Conservation (phyloP, 2,329 filamentous ascomycete species). For the Pseudogymnoascus sp. region DNA sequence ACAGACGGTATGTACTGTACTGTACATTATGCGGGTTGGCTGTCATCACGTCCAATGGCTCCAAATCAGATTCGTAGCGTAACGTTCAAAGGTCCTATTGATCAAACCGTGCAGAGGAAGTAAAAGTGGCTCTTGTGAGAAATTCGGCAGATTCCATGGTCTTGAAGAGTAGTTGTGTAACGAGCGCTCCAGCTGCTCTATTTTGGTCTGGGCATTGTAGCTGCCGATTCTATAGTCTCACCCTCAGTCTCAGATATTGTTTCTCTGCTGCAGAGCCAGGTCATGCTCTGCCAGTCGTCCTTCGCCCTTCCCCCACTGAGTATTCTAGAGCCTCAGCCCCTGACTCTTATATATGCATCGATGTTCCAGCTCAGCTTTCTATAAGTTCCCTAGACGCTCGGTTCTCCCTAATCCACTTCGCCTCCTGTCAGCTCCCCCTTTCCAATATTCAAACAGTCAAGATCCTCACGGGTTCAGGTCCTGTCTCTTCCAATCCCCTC, state of each 20-base stretch:
- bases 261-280: neutral
- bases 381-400: neutral
- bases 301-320: neutral
- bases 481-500: constrained; percentile 43
- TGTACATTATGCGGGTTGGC: neutral
- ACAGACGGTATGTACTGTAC: neutral
- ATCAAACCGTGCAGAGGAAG: neutral
- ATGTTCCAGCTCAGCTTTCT: neutral
- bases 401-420: neutral
- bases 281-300: neutral
- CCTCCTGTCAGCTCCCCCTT: constrained; percentile 1
- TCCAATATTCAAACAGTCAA: constrained; percentile 3
- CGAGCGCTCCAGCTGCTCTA: neutral
- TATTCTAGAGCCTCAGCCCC: neutral
- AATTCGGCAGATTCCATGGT: neutral
- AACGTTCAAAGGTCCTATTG: neutral
- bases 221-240: neutral
- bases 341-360: neutral
- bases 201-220: neutral
- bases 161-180: neutral
- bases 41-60: neutral
- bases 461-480: constrained; percentile 27
- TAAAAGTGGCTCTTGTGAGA: neutral
- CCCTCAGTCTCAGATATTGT: neutral
- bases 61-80: constrained; percentile 4